Conservation (phyloP, 169 alveolate genomes). For the Theileria orientalis region DNA sequence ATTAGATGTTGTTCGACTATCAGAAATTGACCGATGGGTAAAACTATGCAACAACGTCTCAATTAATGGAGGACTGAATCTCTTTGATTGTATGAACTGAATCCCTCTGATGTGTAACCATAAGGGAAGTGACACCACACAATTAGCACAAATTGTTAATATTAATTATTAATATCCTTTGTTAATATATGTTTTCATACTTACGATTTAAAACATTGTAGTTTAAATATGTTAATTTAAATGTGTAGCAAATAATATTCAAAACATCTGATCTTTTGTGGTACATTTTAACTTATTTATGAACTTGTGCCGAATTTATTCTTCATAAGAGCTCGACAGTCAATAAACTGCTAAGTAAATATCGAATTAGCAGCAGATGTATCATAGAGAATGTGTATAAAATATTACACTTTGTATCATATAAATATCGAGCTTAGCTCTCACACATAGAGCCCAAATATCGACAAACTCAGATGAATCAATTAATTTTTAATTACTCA, state of each 20-base stretch:
- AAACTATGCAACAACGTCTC: neutral
- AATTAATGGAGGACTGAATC: neutral
- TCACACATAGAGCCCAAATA: too few relatives aligned
- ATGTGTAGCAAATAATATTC: neutral
- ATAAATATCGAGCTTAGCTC: too few relatives aligned
- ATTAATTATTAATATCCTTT: neutral
- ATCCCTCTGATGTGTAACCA: too few relatives aligned
- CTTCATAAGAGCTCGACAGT: too few relatives aligned
- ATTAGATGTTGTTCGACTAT: neutral
- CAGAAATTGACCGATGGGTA: constrained; percentile 15
- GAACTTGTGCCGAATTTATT: too few relatives aligned
- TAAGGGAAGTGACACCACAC: constrained; percentile 7
- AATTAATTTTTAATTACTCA: too few relatives aligned
- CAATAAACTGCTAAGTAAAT: too few relatives aligned
- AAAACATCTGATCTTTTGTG: neutral
- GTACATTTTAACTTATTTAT: too few relatives aligned
- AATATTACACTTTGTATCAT: too few relatives aligned
- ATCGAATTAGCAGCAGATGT: too few relatives aligned
- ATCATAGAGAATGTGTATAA: too few relatives aligned
- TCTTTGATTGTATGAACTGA: neutral
- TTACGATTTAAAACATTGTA: neutral
- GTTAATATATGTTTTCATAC: neutral
- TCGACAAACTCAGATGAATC: too few relatives aligned
- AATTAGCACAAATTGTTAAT: constrained; percentile 4
- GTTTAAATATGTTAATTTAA: constrained; percentile 6